phyloP scores from a whole-genome alignment of 1,139 yeast species.

The Kodamaea fungicola region DNA sequence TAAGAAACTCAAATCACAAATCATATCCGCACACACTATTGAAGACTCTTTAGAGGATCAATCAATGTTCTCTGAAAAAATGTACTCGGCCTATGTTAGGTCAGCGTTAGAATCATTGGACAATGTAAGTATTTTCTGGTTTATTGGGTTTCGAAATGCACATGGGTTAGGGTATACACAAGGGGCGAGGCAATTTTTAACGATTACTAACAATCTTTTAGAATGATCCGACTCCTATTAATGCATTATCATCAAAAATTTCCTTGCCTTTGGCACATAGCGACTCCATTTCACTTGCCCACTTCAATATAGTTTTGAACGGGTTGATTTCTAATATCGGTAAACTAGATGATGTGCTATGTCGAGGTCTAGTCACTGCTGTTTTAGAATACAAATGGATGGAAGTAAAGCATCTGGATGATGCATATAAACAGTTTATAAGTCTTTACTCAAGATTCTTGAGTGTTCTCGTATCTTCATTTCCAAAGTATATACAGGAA shows the following conservation, averaged over 20 bases:
- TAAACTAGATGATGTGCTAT: constrained; percentile 35
- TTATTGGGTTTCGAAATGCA: constrained; percentile 8
- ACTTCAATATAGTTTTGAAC: constrained; percentile 34
- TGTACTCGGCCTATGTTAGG: constrained; percentile 61
- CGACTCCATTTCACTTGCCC: constrained; percentile 35
- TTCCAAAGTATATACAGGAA: constrained; percentile 86
- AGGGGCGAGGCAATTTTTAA: not conserved
- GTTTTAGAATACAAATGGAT: constrained; percentile 57
- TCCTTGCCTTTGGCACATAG: constrained; percentile 27
- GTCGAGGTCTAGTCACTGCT: constrained; percentile 31
- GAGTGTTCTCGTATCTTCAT: constrained; percentile 74
- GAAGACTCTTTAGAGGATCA: constrained; percentile 5
- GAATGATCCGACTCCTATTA: constrained; percentile 37
- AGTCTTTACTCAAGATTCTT: constrained; percentile 64
- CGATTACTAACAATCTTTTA: constrained; percentile 22
- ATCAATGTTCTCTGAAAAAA: constrained; percentile 43
- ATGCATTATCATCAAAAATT: constrained; percentile 37
- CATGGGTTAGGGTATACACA: constrained; percentile 6
- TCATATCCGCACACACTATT: constrained; percentile 5
- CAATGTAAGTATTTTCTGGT: constrained; percentile 40
- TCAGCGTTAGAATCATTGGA: constrained; percentile 72
- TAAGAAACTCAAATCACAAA: constrained; percentile 9
- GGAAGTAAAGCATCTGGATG: constrained; percentile 17
- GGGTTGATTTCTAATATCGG: constrained; percentile 35
- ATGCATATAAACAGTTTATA: constrained; percentile 32